Base-by-base conservation (phyloP, 2,329 filamentous ascomycete genomes). In the Aspergillus tanneri region DNA sequence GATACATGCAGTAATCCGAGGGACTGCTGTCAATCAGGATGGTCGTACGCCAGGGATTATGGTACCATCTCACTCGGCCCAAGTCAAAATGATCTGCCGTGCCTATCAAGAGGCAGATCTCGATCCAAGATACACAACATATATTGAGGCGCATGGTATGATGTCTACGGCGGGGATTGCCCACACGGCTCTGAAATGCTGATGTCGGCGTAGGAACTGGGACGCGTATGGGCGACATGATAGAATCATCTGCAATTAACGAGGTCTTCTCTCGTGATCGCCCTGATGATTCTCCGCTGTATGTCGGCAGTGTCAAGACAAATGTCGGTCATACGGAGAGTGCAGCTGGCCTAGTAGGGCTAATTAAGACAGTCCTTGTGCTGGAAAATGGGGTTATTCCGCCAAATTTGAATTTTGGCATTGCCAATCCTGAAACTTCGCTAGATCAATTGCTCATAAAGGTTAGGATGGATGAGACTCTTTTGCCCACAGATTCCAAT, bases 1-100 rank as follows among this genome's bases (percentile, higher is more conserved):
- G 2, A 40, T 50, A 8, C 39, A 43, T 2, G 46, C 46, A 7
- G 34, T 49, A 8, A 44, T 84, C 47, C 74, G 78, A 18, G 76
- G 72, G 3, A 78, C 74, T 0, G 77, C 72, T 3, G 66, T 76
- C 35, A 82, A 82, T 56, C 76, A 79, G 53, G 81, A 84, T 56
- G 82, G 82, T 14, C 65, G 72, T 21, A 85, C 81, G 0, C 66
- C 62, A 14, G 79, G 78, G 0, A 77, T 83, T 49, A 82, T 80
- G 0, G 72, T 79, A 60, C 81, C 81, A 0, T 81, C 67, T 43
- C 60, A 65, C 1, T 48, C 60, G 2, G 73, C 77, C 0, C 79
- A 82, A 56, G 65, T 68, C 1, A 38, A 36, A 0, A 49, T 73
- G 3, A 72, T 73, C 22, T 53, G 57, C 0, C 22, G 61, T 2